Conservation (phyloP, 1,139 yeast genomes). For the Candida labiduridarum region DNA sequence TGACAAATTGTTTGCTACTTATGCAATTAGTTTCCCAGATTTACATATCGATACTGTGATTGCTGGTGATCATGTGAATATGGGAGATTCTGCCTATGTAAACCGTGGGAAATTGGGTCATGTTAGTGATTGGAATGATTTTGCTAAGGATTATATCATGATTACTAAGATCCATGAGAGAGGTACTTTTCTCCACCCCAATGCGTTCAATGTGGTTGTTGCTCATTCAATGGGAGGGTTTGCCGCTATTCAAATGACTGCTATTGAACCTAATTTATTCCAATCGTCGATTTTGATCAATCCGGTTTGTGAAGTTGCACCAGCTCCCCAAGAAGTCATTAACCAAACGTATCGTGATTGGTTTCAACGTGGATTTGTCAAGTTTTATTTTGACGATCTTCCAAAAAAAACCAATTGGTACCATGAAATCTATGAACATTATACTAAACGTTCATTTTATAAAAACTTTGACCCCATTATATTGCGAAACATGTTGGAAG, state of each 20-base stretch:
- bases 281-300: constrained; percentile 60
- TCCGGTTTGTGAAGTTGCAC: constrained; percentile 48
- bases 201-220: constrained; percentile 48
- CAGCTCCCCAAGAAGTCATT: constrained; percentile 16
- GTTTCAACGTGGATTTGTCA: constrained; percentile 25
- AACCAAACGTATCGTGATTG: constrained; percentile 22
- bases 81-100: constrained; percentile 64
- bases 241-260: constrained; percentile 50
- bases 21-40: constrained; percentile 13
- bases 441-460: constrained; percentile 47
- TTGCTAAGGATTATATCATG: constrained; percentile 56
- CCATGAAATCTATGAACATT: constrained; percentile 46
- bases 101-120: constrained; percentile 58
- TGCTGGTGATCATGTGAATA: constrained; percentile 59
- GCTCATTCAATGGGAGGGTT: constrained; percentile 83
- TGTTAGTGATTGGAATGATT: constrained; percentile 62
- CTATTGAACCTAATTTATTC: constrained; percentile 55
- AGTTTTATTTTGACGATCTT: constrained; percentile 16
- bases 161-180: constrained; percentile 45
- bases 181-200: constrained; percentile 20
- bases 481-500: constrained; percentile 43
- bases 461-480: constrained; percentile 48
- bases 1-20: constrained; percentile 34
- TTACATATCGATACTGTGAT: constrained; percentile 42
- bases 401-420: constrained; percentile 18